phyloP scores from a whole-genome alignment of 768 basidiomycete genomes.

The Holtermanniella nyarrowii region DNA sequence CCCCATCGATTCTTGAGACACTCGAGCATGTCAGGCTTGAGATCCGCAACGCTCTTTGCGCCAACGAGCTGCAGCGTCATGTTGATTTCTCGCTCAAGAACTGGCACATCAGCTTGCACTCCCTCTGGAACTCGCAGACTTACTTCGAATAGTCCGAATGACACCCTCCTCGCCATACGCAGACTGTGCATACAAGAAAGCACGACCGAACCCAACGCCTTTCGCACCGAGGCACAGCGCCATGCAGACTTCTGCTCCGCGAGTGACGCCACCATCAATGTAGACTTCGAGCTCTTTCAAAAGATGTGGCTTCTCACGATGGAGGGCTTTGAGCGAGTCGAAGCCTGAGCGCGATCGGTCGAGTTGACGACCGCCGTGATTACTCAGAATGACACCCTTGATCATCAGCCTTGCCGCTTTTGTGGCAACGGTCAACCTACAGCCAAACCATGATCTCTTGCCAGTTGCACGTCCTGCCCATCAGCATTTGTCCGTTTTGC shows the following conservation, averaged over 20 bases:
- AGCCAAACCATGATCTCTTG: conserved; percentile 67
- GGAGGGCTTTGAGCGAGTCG: conserved; percentile 45
- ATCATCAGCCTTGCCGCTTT: not conserved
- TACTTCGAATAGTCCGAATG: conserved; percentile 34
- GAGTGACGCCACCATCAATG: conserved; percentile 69
- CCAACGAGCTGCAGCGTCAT: conserved; percentile 38
- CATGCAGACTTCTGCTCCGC: conserved; percentile 80
- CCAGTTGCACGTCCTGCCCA: conserved; percentile 65
- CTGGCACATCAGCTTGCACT: conserved; percentile 11
- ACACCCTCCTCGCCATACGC: conserved; percentile 44
- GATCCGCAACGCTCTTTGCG: conserved; percentile 20
- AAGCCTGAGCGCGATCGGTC: conserved; percentile 42
- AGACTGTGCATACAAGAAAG: conserved; percentile 42
- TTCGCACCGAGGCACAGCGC: conserved; percentile 59
- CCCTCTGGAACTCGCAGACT: conserved; percentile 9
- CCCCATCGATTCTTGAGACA: conserved; percentile 34
- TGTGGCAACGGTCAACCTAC: too few species aligned
- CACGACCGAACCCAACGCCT: conserved; percentile 41
- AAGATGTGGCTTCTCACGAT: conserved; percentile 33
- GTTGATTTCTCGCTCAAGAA: conserved; percentile 37
- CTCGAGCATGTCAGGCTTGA: conserved; percentile 32
- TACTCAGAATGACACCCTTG: conserved; percentile 69
- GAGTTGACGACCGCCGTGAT: conserved; percentile 62
- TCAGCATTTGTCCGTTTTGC: conserved; percentile 1
- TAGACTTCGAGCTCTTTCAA: conserved; percentile 51